A percentile compares a stretch with the other conserved stretches of the same genome.
phyloP scores from a whole-genome alignment of 352 stramenopile species.

The Phytophthora brassicae region DNA sequence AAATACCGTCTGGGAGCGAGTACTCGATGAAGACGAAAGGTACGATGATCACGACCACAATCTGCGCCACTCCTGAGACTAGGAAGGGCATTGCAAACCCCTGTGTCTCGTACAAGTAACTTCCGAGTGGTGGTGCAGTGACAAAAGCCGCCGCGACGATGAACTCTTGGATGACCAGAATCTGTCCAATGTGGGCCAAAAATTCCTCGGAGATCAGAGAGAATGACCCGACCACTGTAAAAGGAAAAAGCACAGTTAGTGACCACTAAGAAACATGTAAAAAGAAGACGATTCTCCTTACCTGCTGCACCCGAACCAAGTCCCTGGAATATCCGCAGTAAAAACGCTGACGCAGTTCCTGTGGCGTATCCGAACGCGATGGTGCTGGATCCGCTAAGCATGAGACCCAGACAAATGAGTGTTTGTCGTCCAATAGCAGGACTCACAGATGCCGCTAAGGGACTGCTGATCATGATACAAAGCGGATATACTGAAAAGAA shows the following conservation, averaged over 20 bases:
- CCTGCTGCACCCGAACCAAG: conserved; percentile 55
- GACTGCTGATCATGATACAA: conserved; percentile 75
- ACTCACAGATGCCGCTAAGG: conserved; percentile 48
- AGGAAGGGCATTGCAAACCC: conserved; percentile 67
- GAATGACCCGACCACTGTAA: conserved; percentile 59
- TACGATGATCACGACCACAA: conserved; percentile 61
- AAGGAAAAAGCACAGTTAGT: background rate
- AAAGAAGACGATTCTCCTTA: conserved; percentile 5
- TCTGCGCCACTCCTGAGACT: conserved; percentile 53
- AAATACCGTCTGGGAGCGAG: conserved; percentile 62
- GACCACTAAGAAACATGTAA: background rate
- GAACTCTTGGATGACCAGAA: conserved; percentile 67
- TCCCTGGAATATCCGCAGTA: conserved; percentile 59
- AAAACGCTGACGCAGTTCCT: conserved; percentile 38
- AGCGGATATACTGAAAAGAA: conserved; percentile 79
- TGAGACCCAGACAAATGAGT: conserved; percentile 69
- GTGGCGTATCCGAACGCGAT: conserved; percentile 65
- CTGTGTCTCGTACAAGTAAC: conserved; percentile 52
- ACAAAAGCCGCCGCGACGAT: conserved; percentile 70
- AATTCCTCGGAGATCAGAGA: conserved; percentile 75
- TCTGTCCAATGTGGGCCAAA: conserved; percentile 45
- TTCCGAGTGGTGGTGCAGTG: conserved; percentile 57
- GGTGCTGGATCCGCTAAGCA: conserved; percentile 63
- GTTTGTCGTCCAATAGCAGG: conserved; percentile 53
- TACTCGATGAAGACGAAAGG: conserved; percentile 81